These are phyloP conservation scores for Stachybotrys elegans DNA, from an alignment of 2,329 filamentous ascomycete species.

Conservation along the genomic window DNA sequence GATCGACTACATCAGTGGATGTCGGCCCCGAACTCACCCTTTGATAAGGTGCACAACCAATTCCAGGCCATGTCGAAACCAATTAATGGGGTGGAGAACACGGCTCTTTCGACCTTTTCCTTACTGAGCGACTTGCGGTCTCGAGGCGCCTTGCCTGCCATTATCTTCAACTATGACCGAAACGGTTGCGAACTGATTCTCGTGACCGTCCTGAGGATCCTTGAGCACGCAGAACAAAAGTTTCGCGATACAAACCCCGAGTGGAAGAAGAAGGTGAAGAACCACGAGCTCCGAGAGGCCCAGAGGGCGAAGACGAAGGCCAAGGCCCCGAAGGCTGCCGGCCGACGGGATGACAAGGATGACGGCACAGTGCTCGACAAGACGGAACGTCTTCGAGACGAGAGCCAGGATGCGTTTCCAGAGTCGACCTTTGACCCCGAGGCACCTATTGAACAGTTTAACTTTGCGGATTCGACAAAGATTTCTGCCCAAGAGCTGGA, in stretches of 20 bases:
- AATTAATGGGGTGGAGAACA: background rate
- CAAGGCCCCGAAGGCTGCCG: constrained; percentile 19
- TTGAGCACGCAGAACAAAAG: constrained; percentile 29
- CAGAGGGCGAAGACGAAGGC: constrained; percentile 35
- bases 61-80: constrained; percentile 20
- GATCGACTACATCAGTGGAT: constrained; percentile 55
- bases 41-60: constrained; percentile 38
- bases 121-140: constrained; percentile 56
- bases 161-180: constrained; percentile 75
- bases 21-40: constrained; percentile 38
- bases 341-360: constrained; percentile 36
- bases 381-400: constrained; percentile 51
- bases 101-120: constrained; percentile 31
- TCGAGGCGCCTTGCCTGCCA: constrained; percentile 63
- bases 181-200: constrained; percentile 57
- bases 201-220: constrained; percentile 40
- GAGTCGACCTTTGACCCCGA: constrained; percentile 66
- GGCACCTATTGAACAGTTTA: constrained; percentile 57
- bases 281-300: constrained; percentile 53
- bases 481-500: constrained; percentile 54
- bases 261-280: constrained; percentile 57
- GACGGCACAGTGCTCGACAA: constrained; percentile 39
- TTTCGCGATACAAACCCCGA: constrained; percentile 52
- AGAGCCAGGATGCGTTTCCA: constrained; percentile 45
- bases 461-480: constrained; percentile 60